These are phyloP conservation scores for Pseudogymnoascus sp. DNA, from an alignment of 2,329 filamentous ascomycete species.

Conservation along the genomic window DNA sequence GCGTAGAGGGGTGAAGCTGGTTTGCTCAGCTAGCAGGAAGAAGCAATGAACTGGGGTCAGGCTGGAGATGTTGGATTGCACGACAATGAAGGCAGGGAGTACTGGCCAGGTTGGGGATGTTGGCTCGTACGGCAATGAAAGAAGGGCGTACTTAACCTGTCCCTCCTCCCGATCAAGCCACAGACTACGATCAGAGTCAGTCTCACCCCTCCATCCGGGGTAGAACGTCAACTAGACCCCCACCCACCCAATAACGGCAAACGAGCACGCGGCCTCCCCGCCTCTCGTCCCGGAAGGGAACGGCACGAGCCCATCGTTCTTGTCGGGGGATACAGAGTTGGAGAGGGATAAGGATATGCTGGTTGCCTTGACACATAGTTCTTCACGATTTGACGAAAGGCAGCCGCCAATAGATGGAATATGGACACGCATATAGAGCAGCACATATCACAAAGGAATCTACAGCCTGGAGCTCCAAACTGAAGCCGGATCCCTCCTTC, in stretches of 20 bases:
- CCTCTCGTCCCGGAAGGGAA: not conserved
- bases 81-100: not conserved
- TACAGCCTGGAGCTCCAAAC: not conserved
- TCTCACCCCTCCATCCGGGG: not conserved
- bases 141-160: not conserved
- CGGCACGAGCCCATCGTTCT: not conserved
- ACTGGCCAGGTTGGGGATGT: not conserved
- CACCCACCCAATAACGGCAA: not conserved
- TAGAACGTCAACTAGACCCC: not conserved
- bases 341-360: not conserved
- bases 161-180: not conserved
- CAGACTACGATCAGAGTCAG: not conserved
- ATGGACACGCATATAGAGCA: not conserved
- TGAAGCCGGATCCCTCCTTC: not conserved
- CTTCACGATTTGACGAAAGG: not conserved
- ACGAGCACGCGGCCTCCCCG: not conserved
- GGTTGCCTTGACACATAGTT: not conserved
- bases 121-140: not conserved
- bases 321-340: not conserved
- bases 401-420: not conserved
- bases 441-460: not conserved
- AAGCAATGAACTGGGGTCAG: not conserved
- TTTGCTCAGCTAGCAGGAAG: not conserved
- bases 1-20: not conserved
- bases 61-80: not conserved